Base-by-base conservation (phyloP, 768 basidiomycete genomes). In the Crucibulum laeve region DNA sequence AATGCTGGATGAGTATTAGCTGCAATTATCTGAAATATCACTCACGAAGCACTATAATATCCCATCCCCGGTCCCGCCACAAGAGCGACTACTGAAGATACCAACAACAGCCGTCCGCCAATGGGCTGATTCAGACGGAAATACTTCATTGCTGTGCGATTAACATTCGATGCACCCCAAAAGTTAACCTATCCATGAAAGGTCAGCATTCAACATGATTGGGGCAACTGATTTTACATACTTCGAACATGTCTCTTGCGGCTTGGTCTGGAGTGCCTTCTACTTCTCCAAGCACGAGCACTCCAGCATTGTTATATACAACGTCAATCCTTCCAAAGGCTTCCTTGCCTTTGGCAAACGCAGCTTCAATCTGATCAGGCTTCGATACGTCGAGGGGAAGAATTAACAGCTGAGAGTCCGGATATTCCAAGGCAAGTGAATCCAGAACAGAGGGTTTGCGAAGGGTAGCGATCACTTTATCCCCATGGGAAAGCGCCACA, bases 231-330 rank as follows among this genome's bases (percentile, higher is more conserved):
- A 8, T 2, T 18, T 22, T 14, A 13, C 36, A 49, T n/a, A 56
- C 54, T 38, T 76, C 74, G 33, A 75, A 73, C 41, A 67, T n/a
- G 17, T 53, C 52, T 23, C 66, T 60, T 6, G 60, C 70, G 4
- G 49, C 53, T 3, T 59, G 56, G 17, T 69, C 61, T 2, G 58
- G 55, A 39, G 63, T 59, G 13, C 57, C 63, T 49, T 75, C 73
- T 21, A 62, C 57, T 51, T 73, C 71, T 24, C 59, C 59, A 7
- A 66, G 40, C 17, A 61, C 32, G 8, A 46, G 51, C 35, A 46
- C 46, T 2, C 65, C 73, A 4, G 73, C 73, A 44, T 72, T 74
- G 47, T 68, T 75, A 43, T 64, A 58, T 11, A 73, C 68, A 38
- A 70, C 45, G 25, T 74, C 73, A 14, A 71, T 45, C 11, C 62